phyloP scores from a whole-genome alignment of 495 filamentous ascomycete species.

The Aspergillus bridgeri region DNA sequence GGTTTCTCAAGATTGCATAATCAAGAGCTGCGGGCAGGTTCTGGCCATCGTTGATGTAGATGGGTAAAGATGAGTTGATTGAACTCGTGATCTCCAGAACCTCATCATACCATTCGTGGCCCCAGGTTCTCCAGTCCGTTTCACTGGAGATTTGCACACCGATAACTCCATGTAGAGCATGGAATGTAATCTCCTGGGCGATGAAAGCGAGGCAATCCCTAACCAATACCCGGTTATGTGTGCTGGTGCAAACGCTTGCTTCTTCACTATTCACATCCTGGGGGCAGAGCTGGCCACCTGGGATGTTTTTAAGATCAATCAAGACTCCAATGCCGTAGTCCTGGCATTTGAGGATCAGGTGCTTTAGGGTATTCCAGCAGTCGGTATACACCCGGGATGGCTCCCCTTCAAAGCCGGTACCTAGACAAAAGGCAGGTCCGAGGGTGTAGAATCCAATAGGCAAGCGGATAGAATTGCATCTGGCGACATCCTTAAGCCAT shows the following conservation, averaged over 20 bases:
- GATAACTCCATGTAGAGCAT: slow-evolving; percentile 38
- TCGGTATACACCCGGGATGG: slow-evolving; percentile 41
- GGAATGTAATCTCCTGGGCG: slow-evolving; percentile 31
- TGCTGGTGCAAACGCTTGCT: slow-evolving; percentile 42
- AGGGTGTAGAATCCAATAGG: slow-evolving; percentile 56
- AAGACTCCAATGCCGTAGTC: slow-evolving; percentile 47
- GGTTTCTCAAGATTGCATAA: slow-evolving; percentile 28
- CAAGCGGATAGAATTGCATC: slow-evolving; percentile 50
- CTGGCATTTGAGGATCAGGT: slow-evolving; percentile 36
- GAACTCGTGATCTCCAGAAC: slow-evolving; percentile 37
- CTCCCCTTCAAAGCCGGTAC: slow-evolving; percentile 45
- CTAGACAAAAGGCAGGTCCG: slow-evolving; percentile 39
- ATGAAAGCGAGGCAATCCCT: slow-evolving; percentile 42
- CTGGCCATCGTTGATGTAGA: slow-evolving; percentile 56
- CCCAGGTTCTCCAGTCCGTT: slow-evolving; percentile 38
- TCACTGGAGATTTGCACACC: slow-evolving; percentile 55
- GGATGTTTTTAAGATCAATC: slow-evolving; percentile 53
- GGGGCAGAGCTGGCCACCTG: slow-evolving; percentile 50
- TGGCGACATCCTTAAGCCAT: slow-evolving; percentile 43
- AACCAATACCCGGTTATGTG: slow-evolving; percentile 29
- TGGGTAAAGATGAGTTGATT: slow-evolving; percentile 45
- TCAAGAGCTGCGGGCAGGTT: slow-evolving; percentile 35
- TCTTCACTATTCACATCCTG: slow-evolving; percentile 44
- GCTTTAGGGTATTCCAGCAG: slow-evolving; percentile 45
- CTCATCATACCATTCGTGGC: slow-evolving; percentile 54